phyloP scores from a whole-genome alignment of 129 eudicot species.

The Artemisia tridentata region DNA sequence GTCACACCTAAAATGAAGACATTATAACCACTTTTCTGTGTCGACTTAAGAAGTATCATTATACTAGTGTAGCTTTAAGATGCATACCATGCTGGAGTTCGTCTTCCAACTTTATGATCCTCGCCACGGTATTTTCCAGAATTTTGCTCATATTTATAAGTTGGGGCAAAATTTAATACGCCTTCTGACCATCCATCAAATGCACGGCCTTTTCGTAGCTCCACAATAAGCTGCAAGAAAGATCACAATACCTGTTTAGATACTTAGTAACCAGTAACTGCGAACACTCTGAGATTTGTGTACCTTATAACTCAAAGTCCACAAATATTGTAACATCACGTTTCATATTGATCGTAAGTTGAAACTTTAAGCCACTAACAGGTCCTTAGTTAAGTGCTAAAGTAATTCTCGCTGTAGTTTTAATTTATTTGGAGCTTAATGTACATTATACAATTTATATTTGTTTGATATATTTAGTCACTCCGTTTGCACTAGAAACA shows the following conservation, averaged over 20 bases:
- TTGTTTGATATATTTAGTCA: not conserved
- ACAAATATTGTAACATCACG: not conserved
- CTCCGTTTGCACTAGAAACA: not conserved
- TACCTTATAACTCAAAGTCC: not conserved
- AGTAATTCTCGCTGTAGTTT: not conserved
- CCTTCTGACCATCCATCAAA: slow-evolving; percentile 99
- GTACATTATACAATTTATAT: not conserved
- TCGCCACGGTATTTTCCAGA: slow-evolving; percentile 65
- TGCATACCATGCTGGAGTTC: slow-evolving; percentile 93
- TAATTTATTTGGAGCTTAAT: not conserved
- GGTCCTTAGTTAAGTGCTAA: not conserved
- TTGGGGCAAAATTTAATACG: slow-evolving; percentile 68
- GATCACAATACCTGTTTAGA: not conserved
- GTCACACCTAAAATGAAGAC: slow-evolving; percentile 68
- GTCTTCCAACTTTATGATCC: slow-evolving; percentile 82
- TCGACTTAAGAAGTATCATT: not conserved
- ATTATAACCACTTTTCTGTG: slow-evolving; percentile 4
- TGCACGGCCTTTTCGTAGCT: slow-evolving; percentile 72
- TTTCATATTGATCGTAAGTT: not conserved
- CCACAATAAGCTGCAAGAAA: slow-evolving; percentile 58
- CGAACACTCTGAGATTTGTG: not conserved
- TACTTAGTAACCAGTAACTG: not conserved
- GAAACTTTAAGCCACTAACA: not conserved
- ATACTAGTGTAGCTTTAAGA: not conserved
- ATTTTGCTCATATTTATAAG: slow-evolving; percentile 80